These are phyloP conservation scores for Trichophyton schoenleinii DNA, from an alignment of 2,329 filamentous ascomycete species.

Conservation along the genomic window DNA sequence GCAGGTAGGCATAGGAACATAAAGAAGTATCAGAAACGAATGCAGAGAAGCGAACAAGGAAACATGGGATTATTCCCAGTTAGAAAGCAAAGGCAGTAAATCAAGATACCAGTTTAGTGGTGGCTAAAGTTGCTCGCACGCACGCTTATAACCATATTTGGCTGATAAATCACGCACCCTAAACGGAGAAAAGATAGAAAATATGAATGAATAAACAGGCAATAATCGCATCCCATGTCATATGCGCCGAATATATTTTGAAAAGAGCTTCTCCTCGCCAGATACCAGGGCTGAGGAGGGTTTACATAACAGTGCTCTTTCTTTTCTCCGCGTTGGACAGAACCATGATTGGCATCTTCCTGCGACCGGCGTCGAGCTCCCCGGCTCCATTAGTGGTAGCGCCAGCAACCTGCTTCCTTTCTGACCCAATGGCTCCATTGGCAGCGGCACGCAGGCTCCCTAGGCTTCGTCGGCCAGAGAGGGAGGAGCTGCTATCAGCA, in stretches of 20 bases:
- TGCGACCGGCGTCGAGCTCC: slow-evolving; percentile 35
- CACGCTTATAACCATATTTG: not conserved
- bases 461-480: slow-evolving; percentile 61
- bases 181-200: not conserved
- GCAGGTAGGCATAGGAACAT: not conserved
- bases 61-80: not conserved
- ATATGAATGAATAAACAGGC: not conserved
- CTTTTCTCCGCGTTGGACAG: slow-evolving; percentile 84
- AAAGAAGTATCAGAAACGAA: not conserved
- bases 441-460: slow-evolving; percentile 65
- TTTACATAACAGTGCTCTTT: slow-evolving; percentile 45
- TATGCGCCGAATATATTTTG: not conserved
- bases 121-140: not conserved
- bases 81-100: not conserved
- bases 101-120: not conserved
- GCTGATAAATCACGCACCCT: not conserved
- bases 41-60: not conserved
- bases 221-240: slow-evolving; percentile 1
- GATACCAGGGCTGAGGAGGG: not conserved
- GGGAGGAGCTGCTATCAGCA: slow-evolving; percentile 36
- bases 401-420: slow-evolving; percentile 57
- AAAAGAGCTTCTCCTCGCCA: not conserved
- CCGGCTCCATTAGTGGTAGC: slow-evolving; percentile 34
- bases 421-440: slow-evolving; percentile 76
- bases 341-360: slow-evolving; percentile 75